Evolutionary conservation across 306 rosid genomes (phyloP), one percentile per base, ranked within the genome.

Genomic region (Dalbergia cultrata): DNA sequence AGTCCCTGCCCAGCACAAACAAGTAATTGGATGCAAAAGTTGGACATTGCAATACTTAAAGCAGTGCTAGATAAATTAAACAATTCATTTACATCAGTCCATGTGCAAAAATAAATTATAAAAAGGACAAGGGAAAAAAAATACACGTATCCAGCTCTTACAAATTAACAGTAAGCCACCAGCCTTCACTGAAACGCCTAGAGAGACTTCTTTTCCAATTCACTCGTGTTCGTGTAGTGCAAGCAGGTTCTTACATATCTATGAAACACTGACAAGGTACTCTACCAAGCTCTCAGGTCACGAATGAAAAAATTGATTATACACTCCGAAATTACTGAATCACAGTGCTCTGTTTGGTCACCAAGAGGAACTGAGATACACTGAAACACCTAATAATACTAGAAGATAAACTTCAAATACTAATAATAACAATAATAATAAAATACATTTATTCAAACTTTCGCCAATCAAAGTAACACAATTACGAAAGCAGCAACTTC

Each of bases 121-220:
- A 59, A 74, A 74, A 91, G 90, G 63, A 16, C 4, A 11, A 53
- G 7, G 59, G 54, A 49, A 18, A 56, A 78, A 74, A 34, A 59
- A 81, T 75, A 91, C 92, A 67, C 85, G 62, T 88, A 93, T 88
- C 98, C 87, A 92, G 94, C 91, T 93, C 99, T 96, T 96, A 93
- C 99, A 90, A 93, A 96, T 92, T 81, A 93, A 93, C 85, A 82
- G 95, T 81, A 92, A 93, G 97, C 92, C 96, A 86, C 87, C 88
- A 88, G 94, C 89, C 98, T 92, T 88, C 97, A 88, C 76, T 90
- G 99, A 85, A 89, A 96, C 97, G 97, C 98, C 97, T 92, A 92
- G 89, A 75, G 93, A 87, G 93, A 92, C 97, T 85, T 95, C 97
- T 90, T 91, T 88, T 86, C 94, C 91, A 94, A 89, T 79, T 89